phyloP scores from a whole-genome alignment of 2,329 filamentous ascomycete genomes.

The Colletotrichum sp. region DNA sequence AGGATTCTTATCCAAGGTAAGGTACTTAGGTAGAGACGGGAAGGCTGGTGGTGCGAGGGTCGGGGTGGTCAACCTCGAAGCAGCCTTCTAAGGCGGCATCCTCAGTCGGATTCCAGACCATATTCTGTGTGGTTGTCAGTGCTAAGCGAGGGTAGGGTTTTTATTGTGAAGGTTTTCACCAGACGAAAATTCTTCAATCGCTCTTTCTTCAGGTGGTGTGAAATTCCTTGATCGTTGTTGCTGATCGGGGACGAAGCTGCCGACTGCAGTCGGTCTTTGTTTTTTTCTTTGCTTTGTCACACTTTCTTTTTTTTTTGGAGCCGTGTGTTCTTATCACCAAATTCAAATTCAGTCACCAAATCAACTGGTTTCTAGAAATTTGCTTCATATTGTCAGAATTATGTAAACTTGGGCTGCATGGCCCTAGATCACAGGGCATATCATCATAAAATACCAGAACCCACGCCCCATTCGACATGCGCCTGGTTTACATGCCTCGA shows the following conservation, averaged over 20 bases:
- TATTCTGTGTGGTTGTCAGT: background rate
- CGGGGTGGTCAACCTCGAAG: background rate
- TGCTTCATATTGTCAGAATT: background rate
- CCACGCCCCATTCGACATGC: background rate
- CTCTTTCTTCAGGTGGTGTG: background rate
- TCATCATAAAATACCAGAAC: background rate
- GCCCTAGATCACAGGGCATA: background rate
- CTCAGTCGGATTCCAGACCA: background rate
- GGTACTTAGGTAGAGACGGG: background rate
- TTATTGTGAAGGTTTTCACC: background rate
- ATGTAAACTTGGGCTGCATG: fast-evolving
- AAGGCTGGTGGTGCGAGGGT: background rate
- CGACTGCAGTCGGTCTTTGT: background rate
- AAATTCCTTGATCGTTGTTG: background rate
- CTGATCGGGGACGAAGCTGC: background rate
- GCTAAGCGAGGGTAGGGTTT: background rate
- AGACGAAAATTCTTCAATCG: background rate
- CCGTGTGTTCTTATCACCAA: background rate
- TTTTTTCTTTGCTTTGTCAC: background rate
- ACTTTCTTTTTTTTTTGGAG: background rate
- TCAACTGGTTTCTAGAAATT: fast-evolving
- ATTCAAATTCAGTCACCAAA: background rate
- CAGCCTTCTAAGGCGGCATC: background rate
- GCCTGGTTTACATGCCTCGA: background rate
- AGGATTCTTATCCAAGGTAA: background rate